These are phyloP conservation scores for Candida parachauliodes DNA, from an alignment of 805 yeast species.

Conservation along the genomic window DNA sequence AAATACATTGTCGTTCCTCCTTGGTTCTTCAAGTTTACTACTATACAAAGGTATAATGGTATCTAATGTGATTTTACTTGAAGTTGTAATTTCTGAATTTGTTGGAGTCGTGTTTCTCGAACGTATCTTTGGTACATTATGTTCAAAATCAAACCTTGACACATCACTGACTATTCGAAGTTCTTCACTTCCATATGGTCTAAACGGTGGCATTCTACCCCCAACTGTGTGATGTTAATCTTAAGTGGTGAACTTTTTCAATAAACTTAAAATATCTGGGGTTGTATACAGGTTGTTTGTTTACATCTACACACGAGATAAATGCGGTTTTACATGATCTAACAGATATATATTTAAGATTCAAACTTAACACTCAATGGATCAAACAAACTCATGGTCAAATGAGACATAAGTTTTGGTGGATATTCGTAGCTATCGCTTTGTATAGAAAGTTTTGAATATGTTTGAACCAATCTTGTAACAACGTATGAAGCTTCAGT, in stretches of 20 bases:
- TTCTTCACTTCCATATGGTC: constrained; percentile 19
- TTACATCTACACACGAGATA: not conserved
- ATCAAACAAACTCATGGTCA: constrained; percentile 24
- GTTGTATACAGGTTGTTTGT: not conserved
- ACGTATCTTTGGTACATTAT: constrained; percentile 20
- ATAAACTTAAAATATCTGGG: too few relatives aligned
- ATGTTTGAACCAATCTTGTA: constrained; percentile 30
- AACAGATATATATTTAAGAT: not conserved
- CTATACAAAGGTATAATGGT: constrained; percentile 11
- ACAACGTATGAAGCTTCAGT: constrained; percentile 48
- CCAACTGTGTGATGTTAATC: too few relatives aligned
- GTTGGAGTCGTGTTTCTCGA: constrained; percentile 33
- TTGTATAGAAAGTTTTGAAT: constrained; percentile 17
- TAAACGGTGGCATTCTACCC: constrained; percentile 15
- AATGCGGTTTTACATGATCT: too few relatives aligned
- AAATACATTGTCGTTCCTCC: not conserved
- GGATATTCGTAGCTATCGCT: constrained; percentile 22
- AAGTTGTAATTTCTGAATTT: constrained; percentile 12
- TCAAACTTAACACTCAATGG: constrained; percentile 18
- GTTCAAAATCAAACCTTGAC: constrained; percentile 30
- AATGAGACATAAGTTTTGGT: constrained; percentile 25
- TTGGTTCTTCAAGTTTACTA: constrained; percentile 5
- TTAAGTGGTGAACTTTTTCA: not conserved
- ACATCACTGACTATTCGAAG: constrained; percentile 27
- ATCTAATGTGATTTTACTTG: constrained; percentile 13